These are phyloP conservation scores for Penicillium psychrofluorescens DNA, from an alignment of 495 filamentous ascomycete genomes.

Conservation along the genomic window DNA sequence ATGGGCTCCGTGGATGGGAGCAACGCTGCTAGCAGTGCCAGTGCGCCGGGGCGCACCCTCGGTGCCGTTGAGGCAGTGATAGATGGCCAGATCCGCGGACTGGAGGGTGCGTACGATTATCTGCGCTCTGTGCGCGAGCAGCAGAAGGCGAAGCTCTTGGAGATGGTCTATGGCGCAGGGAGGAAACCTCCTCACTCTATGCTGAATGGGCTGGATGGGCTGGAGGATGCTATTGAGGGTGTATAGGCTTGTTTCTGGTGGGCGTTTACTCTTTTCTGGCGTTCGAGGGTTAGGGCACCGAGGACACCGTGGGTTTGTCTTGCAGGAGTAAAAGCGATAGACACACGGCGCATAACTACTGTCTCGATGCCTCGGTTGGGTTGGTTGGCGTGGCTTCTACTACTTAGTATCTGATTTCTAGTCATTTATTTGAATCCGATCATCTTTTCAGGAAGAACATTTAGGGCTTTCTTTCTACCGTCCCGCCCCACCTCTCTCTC, in stretches of 20 bases:
- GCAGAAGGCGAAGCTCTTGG: conserved; percentile 79
- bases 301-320: too few species aligned
- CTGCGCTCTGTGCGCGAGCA: conserved; percentile 62
- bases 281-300: too few species aligned
- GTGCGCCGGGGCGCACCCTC: conserved; percentile 44
- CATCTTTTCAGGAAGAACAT: too few species aligned
- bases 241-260: neutral
- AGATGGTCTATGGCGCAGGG: conserved; percentile 64
- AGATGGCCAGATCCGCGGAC: conserved; percentile 74
- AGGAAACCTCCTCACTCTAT: conserved; percentile 24
- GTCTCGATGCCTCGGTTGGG: too few species aligned
- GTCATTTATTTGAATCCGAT: too few species aligned
- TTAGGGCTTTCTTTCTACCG: too few species aligned
- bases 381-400: too few species aligned
- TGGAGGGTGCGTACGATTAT: conserved; percentile 72
- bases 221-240: conserved; percentile 4
- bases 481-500: too few species aligned
- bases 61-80: conserved; percentile 47
- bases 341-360: too few species aligned
- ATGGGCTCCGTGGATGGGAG: conserved; percentile 27
- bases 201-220: conserved; percentile 15
- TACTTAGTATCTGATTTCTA: too few species aligned
- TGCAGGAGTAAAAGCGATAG: too few species aligned
- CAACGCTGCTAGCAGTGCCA: conserved; percentile 22
- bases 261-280: neutral